Conservation (phyloP, 2,329 filamentous ascomycete genomes). For the Botrytis galanthina region DNA sequence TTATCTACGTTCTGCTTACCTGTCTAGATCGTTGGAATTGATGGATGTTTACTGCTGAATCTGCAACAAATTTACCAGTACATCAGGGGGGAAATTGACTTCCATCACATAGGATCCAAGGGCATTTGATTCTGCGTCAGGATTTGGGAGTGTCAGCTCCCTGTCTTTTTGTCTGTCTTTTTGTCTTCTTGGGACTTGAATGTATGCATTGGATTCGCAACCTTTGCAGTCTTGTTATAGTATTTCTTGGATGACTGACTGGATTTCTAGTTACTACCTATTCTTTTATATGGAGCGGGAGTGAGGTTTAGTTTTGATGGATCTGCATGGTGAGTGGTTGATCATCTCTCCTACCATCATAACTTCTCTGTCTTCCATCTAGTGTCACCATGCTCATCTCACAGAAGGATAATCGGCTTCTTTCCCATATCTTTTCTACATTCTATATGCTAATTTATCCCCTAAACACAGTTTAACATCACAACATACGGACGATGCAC, state of each 20-base stretch:
- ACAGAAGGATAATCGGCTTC: no score
- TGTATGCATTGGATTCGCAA: background rate
- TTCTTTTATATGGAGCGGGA: background rate
- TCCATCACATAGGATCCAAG: background rate
- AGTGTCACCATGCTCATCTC: background rate
- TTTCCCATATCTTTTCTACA: no score
- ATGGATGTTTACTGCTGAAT: background rate
- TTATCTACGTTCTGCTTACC: fast-evolving
- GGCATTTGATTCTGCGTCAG: background rate
- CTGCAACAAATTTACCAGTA: fast-evolving
- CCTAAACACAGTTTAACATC: background rate
- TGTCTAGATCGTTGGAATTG: fast-evolving
- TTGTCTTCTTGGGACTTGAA: background rate
- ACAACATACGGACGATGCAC: background rate
- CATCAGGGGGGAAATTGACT: background rate
- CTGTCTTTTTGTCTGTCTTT: background rate
- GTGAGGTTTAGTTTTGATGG: background rate
- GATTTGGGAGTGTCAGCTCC: no score
- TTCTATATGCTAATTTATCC: background rate
- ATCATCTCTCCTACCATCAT: background rate
- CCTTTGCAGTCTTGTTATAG: no score
- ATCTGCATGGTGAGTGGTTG: background rate
- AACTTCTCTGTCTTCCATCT: background rate
- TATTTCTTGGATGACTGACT: background rate
- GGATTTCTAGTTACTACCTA: background rate